These are phyloP conservation scores for Casuarina glauca DNA, from an alignment of 306 rosid genomes.

Conservation along the genomic window DNA sequence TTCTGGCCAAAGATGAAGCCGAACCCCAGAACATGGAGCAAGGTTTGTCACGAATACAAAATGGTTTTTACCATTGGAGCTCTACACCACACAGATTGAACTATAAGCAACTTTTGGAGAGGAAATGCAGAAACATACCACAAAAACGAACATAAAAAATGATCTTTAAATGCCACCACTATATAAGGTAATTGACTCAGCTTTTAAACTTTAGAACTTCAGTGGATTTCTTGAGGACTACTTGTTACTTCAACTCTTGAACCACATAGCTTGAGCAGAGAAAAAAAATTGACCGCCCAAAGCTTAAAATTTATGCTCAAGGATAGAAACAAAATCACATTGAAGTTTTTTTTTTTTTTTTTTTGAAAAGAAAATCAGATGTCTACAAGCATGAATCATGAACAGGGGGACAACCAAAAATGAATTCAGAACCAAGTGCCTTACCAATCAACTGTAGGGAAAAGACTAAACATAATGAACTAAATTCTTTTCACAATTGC, in stretches of 20 bases:
- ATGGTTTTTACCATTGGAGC: constrained; percentile 81
- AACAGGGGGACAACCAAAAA: background rate
- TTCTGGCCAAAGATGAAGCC: constrained; percentile 95
- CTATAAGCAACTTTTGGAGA: constrained; percentile 19
- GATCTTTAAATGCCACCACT: background rate
- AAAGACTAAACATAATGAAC: background rate
- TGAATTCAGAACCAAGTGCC: constrained; percentile 1
- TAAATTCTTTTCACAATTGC: constrained; percentile 18
- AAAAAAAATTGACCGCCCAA: background rate
- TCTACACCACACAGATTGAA: constrained; percentile 55
- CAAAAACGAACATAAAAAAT: constrained; percentile 3
- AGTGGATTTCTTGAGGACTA: background rate
- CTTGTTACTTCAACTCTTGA: background rate
- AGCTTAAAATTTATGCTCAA: background rate
- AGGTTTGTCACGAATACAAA: constrained; percentile 93
- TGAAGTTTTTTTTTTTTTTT: background rate
- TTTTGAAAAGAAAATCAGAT: background rate
- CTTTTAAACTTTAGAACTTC: background rate
- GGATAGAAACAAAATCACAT: background rate
- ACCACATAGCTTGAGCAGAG: constrained; percentile 1
- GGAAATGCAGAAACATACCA: constrained; percentile 16
- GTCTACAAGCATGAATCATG: background rate
- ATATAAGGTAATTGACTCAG: background rate
- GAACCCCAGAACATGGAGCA: constrained; percentile 94
- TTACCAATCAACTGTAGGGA: background rate